These are phyloP conservation scores for Penicillium sp. DNA, from an alignment of 2,329 filamentous ascomycete species.

Conservation along the genomic window DNA sequence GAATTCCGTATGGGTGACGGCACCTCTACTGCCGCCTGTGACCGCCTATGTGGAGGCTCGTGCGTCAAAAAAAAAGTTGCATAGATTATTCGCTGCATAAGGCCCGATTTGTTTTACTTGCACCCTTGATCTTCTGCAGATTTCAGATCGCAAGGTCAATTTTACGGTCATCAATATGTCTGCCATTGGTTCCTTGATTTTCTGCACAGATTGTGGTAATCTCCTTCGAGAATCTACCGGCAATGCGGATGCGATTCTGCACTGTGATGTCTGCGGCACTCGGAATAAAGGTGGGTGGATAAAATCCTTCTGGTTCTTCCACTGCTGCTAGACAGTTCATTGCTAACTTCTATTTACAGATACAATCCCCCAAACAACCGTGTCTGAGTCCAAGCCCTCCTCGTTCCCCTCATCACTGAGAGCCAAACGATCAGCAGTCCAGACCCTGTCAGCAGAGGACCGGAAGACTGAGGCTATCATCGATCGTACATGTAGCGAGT, in stretches of 20 bases:
- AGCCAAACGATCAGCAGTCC: conserved; percentile 76
- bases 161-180: conserved; percentile 52
- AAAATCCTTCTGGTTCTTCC: background rate
- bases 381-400: conserved; percentile 75
- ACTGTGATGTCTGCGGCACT: conserved; percentile 77
- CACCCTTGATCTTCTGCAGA: background rate
- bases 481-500: conserved; percentile 66
- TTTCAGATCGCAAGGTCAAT: background rate
- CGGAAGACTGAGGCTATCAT: conserved; percentile 63
- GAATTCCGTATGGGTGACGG: conserved; percentile 12
- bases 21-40: conserved; percentile 13
- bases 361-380: conserved; percentile 63
- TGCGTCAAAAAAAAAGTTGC: conserved; percentile 21
- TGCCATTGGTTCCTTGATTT: conserved; percentile 79
- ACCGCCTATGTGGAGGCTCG: conserved; percentile 18
- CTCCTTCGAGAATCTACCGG: conserved; percentile 73
- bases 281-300: conserved; percentile 64
- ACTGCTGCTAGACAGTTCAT: background rate
- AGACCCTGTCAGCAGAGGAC: conserved; percentile 69
- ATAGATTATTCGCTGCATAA: conserved; percentile 1
- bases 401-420: conserved; percentile 86
- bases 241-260: conserved; percentile 63
- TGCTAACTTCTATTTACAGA: conserved; percentile 43
- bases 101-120: background rate
- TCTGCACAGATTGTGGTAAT: conserved; percentile 88